phyloP scores from a whole-genome alignment of 176 grass and related monocot genomes.

The Neostapfia colusana region DNA sequence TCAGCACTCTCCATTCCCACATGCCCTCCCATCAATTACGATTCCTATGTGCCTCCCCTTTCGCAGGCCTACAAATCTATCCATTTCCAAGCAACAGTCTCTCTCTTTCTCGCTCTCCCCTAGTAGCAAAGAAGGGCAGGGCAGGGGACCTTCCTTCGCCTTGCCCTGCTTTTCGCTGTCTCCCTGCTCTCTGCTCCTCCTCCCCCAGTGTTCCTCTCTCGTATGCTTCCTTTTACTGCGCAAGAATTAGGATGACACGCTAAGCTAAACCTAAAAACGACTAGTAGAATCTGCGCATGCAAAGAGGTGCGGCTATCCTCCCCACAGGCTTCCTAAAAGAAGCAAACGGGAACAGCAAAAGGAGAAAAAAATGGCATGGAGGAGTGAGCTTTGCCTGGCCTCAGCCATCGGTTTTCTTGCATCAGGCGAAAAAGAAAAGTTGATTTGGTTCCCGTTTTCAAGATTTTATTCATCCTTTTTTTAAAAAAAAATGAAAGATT shows the following conservation, averaged over 20 bases:
- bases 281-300: constrained; percentile 34
- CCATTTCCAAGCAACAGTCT: constrained; percentile 37
- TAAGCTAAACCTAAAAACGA: constrained; percentile 29
- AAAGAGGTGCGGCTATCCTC: constrained; percentile 9
- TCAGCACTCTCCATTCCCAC: constrained; percentile 2
- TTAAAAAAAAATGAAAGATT: constrained; percentile 1
- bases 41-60: constrained; percentile 36
- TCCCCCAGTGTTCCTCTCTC: background rate
- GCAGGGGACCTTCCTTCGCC: constrained; percentile 17
- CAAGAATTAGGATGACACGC: constrained; percentile 27
- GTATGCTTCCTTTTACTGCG: background rate
- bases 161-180: constrained; percentile 15
- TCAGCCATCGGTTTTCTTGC: too few relatives aligned
- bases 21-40: constrained; percentile 39
- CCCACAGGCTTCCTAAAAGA: constrained; percentile 1
- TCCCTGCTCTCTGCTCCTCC: too few relatives aligned
- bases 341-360: constrained; percentile 27
- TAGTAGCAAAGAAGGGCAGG: too few relatives aligned
- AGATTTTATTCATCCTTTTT: constrained; percentile 29
- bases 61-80: constrained; percentile 44
- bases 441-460: constrained; percentile 30
- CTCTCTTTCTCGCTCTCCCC: constrained; percentile 12
- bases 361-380: constrained; percentile 9
- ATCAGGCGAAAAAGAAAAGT: too few relatives aligned
- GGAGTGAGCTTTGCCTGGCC: constrained; percentile 1